Evolutionary conservation across 2,329 filamentous ascomycete genomes (phyloP), one percentile per base, ranked within the genome.

Genomic region (Calycina herbarum): DNA sequence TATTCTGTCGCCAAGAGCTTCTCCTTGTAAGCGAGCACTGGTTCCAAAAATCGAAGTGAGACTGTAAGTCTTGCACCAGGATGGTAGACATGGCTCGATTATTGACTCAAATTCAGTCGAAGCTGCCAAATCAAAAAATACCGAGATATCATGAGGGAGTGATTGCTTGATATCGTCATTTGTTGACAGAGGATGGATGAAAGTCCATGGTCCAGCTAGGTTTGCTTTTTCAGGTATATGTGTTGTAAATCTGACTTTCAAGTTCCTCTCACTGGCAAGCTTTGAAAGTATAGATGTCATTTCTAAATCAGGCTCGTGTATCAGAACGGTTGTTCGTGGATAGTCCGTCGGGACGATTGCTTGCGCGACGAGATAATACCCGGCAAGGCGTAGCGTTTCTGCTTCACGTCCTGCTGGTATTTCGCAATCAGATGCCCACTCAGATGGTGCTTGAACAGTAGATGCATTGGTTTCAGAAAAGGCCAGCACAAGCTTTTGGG

Each of bases 251-350:
- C 29, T 35, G 5, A 59, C 24, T 10, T 59, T 59, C 20, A 59
- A 24, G 35, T 59, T 35, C 20, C 20, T 42, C n/a, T 59, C 17
- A n/a, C 15, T 11, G 15, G 33, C 57, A 42, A 38, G 15, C 5
- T 27, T 24, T 3, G 11, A 40, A 15, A 59, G 33, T 24, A 40
- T 15, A 40, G 57, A 10, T 35, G 57, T 13, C 29, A 59, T 59
- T 35, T 40, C 57, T 59, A 35, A n/a, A 20, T 59, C 31, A 27
- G 57, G 57, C 35, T 59, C 57, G 24, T 59, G 57, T 35, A 59
- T 59, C 10, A 59, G 24, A 24, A 40, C 15, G 11, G 57, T 38
- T 20, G 57, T 59, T 35, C 15, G 2, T 8, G 20, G 20, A 42
- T 10, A 51, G 45, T 51, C n/a, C 5, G 29, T n/a, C 13, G 35